Evolutionary conservation across 2,329 filamentous ascomycete species (phyloP).

Genomic region (Cercospora sp.): DNA sequence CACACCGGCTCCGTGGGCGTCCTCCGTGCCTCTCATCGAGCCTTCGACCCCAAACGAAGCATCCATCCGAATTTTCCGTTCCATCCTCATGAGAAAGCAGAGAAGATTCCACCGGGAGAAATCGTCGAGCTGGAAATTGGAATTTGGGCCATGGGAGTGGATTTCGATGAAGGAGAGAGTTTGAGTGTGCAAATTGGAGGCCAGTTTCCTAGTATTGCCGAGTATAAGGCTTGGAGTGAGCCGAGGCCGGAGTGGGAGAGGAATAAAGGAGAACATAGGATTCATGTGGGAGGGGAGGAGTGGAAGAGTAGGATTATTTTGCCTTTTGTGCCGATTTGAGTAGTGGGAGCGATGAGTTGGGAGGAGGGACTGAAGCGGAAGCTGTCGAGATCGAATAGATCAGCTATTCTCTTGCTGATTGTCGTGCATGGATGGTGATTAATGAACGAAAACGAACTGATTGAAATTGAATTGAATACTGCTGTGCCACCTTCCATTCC

Average conservation of each 20-base stretch:
- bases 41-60: conserved; percentile 12
- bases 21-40: conserved; percentile 23
- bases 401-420: no score
- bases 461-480: no score
- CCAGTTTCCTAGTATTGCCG: conserved; percentile 40
- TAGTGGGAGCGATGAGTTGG: background rate
- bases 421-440: no score
- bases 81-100: conserved; percentile 31
- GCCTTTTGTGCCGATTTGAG: conserved; percentile 36
- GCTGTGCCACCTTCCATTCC: no score
- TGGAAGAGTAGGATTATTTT: conserved; percentile 42
- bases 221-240: conserved; percentile 43
- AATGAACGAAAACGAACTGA: no score
- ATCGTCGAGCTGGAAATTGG: conserved; percentile 52
- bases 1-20: conserved; percentile 23
- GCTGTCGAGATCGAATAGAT: no score
- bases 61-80: conserved; percentile 25
- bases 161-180: conserved; percentile 47
- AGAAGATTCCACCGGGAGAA: conserved; percentile 45
- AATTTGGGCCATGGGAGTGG: conserved; percentile 50
- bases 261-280: conserved; percentile 44
- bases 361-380: no score
- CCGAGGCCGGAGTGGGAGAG: conserved; percentile 45
- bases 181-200: conserved; percentile 21
- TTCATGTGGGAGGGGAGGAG: conserved; percentile 44